Evolutionary conservation across 768 basidiomycete species (phyloP), one percentile per base, ranked within the genome.

Genomic region (Pleurotus tuber-regium): DNA sequence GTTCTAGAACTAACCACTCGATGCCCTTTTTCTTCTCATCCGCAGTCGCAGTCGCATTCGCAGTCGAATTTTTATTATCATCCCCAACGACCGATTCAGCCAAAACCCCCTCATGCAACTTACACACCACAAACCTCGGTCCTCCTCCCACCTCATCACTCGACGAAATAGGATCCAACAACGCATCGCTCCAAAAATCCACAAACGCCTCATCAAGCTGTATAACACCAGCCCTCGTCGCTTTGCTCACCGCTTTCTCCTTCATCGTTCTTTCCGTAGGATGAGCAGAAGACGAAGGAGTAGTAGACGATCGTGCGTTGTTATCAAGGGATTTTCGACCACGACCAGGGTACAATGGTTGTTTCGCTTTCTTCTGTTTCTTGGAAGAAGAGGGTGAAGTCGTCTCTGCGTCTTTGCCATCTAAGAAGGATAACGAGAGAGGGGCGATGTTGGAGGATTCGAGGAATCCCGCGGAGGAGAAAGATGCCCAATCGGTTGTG

Each of bases 151-250:
- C n/a, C n/a, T n/a, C n/a, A n/a, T n/a, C n/a, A n/a, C n/a, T n/a
- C 1, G 73, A 64, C 0, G 85, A 71, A 52, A 89, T 76, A 14
- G 86, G 81, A 59, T 92, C 89, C 12, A 84, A 68, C 26, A 90
- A 61, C 1, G 87, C 78, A 59, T 92, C 89, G 44, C 75, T 78
- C 87, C 88, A 91, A 62, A 89, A 89, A 64, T 92, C 89, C 49
- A 90, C 68, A 63, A 92, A 91, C 1, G 88, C 87, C 59, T 91
- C 89, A 59, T 92, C 89, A 9, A 92, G 61, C 54, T 82, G 76
- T n/a, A 83, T 67, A 29, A 80, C 56, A 11, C 73, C 67, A 9
- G 84, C 64, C 7, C 67, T 64, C 0, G 75, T 73, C 18, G 75
- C 69, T 54, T 61, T 75, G n/a, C 74, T 70, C 21, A 60, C 52